phyloP scores from a whole-genome alignment of 2,329 filamentous ascomycete genomes.

The Stagonosporopsis rhizophila region DNA sequence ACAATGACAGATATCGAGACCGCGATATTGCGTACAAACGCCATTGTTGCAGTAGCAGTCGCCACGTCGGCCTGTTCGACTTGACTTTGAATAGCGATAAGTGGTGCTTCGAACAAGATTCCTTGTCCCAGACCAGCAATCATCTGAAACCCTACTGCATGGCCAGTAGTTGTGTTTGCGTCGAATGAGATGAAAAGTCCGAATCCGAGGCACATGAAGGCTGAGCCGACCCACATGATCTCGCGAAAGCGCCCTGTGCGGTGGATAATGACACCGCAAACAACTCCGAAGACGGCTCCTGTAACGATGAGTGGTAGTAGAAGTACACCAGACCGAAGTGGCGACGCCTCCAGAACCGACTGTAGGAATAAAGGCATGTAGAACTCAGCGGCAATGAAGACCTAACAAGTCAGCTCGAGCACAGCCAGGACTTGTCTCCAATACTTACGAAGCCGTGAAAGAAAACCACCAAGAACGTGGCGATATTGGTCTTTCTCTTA shows the following conservation, averaged over 20 bases:
- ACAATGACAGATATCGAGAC: constrained; percentile 58
- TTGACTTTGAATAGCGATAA: constrained; percentile 64
- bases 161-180: constrained; percentile 33
- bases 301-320: constrained; percentile 65
- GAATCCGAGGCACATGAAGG: constrained; percentile 43
- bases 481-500: constrained; percentile 61
- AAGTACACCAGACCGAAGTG: constrained; percentile 66
- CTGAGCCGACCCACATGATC: constrained; percentile 45
- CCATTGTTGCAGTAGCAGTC: constrained; percentile 60
- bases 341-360: constrained; percentile 66
- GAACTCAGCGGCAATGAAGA: constrained; percentile 65
- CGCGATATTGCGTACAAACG: constrained; percentile 56
- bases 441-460: constrained; percentile 56
- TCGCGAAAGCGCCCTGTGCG: constrained; percentile 54
- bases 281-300: constrained; percentile 55
- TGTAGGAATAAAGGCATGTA: constrained; percentile 79
- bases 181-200: constrained; percentile 46
- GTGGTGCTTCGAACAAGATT: constrained; percentile 61
- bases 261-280: constrained; percentile 57
- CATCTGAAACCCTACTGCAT: constrained; percentile 58
- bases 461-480: constrained; percentile 60
- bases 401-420: constrained; percentile 16
- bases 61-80: constrained; percentile 60
- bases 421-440: neutral
- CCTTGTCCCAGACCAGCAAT: constrained; percentile 60